These are phyloP conservation scores for Acanthamoeba comandoni DNA, from an alignment of 208 protist genomes.

Conservation along the genomic window DNA sequence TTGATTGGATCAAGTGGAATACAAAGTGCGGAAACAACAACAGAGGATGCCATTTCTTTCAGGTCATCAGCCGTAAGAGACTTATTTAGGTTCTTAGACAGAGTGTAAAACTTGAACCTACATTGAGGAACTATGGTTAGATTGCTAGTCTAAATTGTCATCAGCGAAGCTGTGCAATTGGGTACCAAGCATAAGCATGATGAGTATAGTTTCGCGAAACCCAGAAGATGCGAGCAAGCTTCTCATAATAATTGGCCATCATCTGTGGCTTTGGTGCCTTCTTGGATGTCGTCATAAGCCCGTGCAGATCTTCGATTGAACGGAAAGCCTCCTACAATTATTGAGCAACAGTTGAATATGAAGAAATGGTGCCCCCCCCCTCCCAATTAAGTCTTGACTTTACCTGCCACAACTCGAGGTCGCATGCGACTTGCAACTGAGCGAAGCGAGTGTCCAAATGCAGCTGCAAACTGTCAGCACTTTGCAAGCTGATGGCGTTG, in stretches of 20 bases:
- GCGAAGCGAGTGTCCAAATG: slow-evolving; percentile 88
- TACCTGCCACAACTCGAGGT: slow-evolving; percentile 88
- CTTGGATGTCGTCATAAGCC: slow-evolving; percentile 73
- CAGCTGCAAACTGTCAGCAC: slow-evolving; percentile 82
- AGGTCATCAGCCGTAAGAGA: slow-evolving; percentile 39
- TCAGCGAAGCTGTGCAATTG: neutral
- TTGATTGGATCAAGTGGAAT: slow-evolving; percentile 71
- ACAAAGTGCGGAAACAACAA: slow-evolving; percentile 79
- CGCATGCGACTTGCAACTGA: slow-evolving; percentile 87
- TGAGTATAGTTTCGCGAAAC: slow-evolving; percentile 81
- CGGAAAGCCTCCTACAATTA: slow-evolving; percentile 79
- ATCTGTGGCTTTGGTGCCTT: slow-evolving; percentile 76
- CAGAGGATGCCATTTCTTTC: slow-evolving; percentile 61
- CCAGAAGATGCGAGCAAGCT: slow-evolving; percentile 81
- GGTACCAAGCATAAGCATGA: slow-evolving; percentile 80
- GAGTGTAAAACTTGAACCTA: slow-evolving; percentile 70
- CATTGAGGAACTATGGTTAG: too few relatives aligned
- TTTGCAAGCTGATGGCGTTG: slow-evolving; percentile 79
- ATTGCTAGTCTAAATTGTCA: too few relatives aligned
- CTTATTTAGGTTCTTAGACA: slow-evolving; percentile 78
- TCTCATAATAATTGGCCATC: slow-evolving; percentile 80
- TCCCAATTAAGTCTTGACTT: neutral
- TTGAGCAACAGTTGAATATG: neutral
- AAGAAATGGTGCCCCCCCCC: neutral
- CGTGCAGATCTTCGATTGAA: slow-evolving; percentile 81